phyloP scores from a whole-genome alignment of 1,139 yeast species.

The Insectozyma bohioensis region DNA sequence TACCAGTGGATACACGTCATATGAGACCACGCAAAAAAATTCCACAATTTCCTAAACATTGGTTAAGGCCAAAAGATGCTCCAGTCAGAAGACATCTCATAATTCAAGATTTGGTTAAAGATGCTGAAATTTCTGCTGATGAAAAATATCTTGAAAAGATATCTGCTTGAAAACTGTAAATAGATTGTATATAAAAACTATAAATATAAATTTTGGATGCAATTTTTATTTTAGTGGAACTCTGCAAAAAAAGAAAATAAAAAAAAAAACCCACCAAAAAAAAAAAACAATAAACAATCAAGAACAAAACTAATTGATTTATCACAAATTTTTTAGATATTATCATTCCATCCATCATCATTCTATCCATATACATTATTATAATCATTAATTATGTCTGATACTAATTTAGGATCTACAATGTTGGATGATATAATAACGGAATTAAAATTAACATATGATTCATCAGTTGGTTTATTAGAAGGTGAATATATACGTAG shows the following conservation, averaged over 20 bases:
- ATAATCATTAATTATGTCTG: too few species aligned
- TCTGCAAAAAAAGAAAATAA: conserved; percentile 1
- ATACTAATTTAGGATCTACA: conserved; percentile 35
- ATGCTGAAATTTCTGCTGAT: conserved; percentile 35
- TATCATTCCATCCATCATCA: not conserved
- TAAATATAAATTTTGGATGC: too few species aligned
- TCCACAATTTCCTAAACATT: conserved; percentile 68
- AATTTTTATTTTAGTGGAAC: too few species aligned
- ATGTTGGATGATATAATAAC: conserved; percentile 53
- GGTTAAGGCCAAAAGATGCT: conserved; percentile 80
- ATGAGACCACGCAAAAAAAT: conserved; percentile 33
- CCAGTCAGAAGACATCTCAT: conserved; percentile 40
- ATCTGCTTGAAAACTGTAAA: too few species aligned
- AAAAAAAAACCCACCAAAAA: conserved; percentile 3
- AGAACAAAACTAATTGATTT: not conserved
- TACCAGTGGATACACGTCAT: conserved; percentile 83
- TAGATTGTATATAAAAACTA: too few species aligned
- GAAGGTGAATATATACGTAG: conserved; percentile 56
- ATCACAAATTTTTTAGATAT: too few species aligned
- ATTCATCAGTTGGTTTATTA: conserved; percentile 56
- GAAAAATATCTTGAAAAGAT: conserved; percentile 30
- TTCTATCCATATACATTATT: too few species aligned
- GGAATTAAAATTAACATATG: conserved; percentile 55
- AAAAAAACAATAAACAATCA: not conserved
- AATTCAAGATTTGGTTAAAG: conserved; percentile 34